A percentile compares a stretch with the other conserved stretches of the same genome.
phyloP scores from a whole-genome alignment of 2,329 filamentous ascomycete genomes.

The Apiospora kogelbergensis region DNA sequence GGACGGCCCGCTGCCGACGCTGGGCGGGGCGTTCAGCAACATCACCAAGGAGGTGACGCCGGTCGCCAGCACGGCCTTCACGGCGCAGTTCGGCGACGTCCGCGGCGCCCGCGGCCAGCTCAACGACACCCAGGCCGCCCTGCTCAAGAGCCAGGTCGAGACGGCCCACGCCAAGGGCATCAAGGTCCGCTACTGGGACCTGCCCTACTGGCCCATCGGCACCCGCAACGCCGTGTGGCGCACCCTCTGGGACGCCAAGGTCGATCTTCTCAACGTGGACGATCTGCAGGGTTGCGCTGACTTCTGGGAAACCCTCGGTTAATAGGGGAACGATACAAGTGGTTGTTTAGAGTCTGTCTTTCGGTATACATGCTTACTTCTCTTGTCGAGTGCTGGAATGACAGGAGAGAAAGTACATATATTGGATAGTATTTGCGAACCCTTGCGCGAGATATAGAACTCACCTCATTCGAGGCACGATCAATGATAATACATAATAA shows the following conservation, averaged over 20 bases:
- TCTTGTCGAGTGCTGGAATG: background rate
- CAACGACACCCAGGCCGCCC: conserved; percentile 47
- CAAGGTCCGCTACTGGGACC: conserved; percentile 61
- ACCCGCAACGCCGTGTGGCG: conserved; percentile 59
- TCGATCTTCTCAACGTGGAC: conserved; percentile 64
- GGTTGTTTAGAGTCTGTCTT: too few species aligned
- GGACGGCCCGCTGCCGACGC: conserved; percentile 38
- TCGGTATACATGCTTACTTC: background rate
- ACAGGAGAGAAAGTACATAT: too few species aligned
- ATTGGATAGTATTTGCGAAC: background rate
- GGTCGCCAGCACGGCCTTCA: conserved; percentile 34
- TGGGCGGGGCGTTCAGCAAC: conserved; percentile 22
- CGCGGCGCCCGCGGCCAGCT: conserved; percentile 29
- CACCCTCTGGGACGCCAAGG: conserved; percentile 54
- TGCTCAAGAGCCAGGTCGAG: conserved; percentile 50
- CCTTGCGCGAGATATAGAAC: background rate
- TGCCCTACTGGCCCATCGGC: conserved; percentile 59
- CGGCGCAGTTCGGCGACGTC: conserved; percentile 36
- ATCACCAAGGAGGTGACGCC: conserved; percentile 26
- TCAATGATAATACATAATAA: conserved; percentile 4
- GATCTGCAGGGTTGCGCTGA: conserved; percentile 52
- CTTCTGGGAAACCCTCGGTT: conserved; percentile 13
- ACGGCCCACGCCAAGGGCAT: conserved; percentile 58
- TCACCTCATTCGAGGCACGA: background rate
- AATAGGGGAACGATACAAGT: background rate